Evolutionary conservation across 768 basidiomycete species (phyloP).

Genomic region (Termitomyces sp.): DNA sequence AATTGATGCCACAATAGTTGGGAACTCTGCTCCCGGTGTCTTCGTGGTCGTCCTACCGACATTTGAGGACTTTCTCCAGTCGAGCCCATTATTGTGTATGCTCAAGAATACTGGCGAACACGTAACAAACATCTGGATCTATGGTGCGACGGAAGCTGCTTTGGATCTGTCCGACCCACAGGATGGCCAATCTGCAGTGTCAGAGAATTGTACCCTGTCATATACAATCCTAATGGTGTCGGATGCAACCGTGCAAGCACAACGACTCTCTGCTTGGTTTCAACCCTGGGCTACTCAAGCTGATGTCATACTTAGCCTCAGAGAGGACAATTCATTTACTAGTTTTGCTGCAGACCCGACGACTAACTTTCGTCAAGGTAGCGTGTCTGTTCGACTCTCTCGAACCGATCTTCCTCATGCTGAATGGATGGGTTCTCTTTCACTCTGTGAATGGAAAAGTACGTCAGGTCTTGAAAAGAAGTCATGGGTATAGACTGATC

Average conservation of each 20-base stretch:
- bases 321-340: slow-evolving; percentile 21
- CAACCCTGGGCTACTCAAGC: slow-evolving; percentile 17
- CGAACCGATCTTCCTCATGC: slow-evolving; percentile 42
- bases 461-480: background rate
- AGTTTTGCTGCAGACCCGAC: background rate
- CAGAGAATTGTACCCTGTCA: slow-evolving; percentile 13
- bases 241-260: background rate
- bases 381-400: slow-evolving; percentile 38
- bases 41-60: slow-evolving; percentile 31
- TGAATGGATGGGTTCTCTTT: slow-evolving; percentile 59
- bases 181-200: slow-evolving; percentile 3
- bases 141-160: slow-evolving; percentile 9
- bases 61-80: slow-evolving; percentile 24
- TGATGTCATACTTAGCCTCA: slow-evolving; percentile 28
- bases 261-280: slow-evolving; percentile 24
- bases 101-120: slow-evolving; percentile 24
- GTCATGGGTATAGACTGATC: slow-evolving; percentile 8
- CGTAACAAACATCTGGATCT: slow-evolving; percentile 23
- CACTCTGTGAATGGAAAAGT: slow-evolving; percentile 57
- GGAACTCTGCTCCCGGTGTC: slow-evolving; percentile 11
- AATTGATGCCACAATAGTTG: background rate
- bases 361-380: slow-evolving; percentile 13
- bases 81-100: slow-evolving; percentile 30
- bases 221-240: slow-evolving; percentile 7
- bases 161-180: background rate